Percentiles rank a stretch among this genome's conserved stretches.
Conservation (phyloP, 2,329 filamentous ascomycete species). For the Clonostachys solani region DNA sequence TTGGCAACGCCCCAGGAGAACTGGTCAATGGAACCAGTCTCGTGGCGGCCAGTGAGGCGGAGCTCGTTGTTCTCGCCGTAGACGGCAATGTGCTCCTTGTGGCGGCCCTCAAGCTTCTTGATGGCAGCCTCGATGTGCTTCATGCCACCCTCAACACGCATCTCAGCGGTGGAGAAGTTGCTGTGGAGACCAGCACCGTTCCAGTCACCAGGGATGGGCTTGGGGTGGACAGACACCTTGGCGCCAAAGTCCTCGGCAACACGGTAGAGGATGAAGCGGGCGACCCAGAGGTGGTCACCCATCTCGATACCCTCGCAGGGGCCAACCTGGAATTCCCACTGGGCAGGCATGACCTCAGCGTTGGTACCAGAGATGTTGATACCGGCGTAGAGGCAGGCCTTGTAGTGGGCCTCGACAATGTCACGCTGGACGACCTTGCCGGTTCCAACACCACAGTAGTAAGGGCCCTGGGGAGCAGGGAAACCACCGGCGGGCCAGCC, state of each 20-base stretch:
- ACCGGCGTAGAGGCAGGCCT: conserved; percentile 74
- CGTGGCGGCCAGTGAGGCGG: conserved; percentile 88
- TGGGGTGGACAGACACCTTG: conserved; percentile 92
- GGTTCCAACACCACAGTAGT: conserved; percentile 85
- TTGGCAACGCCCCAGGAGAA: conserved; percentile 95
- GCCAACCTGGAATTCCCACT: conserved; percentile 98
- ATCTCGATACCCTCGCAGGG: conserved; percentile 85
- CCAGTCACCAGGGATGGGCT: conserved; percentile 90
- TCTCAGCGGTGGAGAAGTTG: conserved; percentile 89
- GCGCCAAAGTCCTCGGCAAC: conserved; percentile 95
- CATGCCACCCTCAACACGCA: conserved; percentile 90
- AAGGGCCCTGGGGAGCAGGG: conserved; percentile 64
- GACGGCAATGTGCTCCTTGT: conserved; percentile 83
- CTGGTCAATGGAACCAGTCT: conserved; percentile 90
- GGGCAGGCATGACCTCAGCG: conserved; percentile 96
- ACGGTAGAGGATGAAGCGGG: conserved; percentile 77
- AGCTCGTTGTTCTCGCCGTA: conserved; percentile 95
- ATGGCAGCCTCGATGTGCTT: conserved; percentile 86
- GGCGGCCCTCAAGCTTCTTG: conserved; percentile 76
- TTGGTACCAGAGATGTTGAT: conserved; percentile 98
- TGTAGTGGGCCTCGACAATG: conserved; percentile 72
- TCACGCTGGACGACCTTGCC: conserved; percentile 98
- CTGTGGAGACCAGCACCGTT: conserved; percentile 92
- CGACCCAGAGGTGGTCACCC: conserved; percentile 94
- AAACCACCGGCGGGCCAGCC: conserved; percentile 69